Evolutionary conservation across 345 rosid species (phyloP), one percentile per base, ranked within the genome.

Genomic region (Salix dunnii): DNA sequence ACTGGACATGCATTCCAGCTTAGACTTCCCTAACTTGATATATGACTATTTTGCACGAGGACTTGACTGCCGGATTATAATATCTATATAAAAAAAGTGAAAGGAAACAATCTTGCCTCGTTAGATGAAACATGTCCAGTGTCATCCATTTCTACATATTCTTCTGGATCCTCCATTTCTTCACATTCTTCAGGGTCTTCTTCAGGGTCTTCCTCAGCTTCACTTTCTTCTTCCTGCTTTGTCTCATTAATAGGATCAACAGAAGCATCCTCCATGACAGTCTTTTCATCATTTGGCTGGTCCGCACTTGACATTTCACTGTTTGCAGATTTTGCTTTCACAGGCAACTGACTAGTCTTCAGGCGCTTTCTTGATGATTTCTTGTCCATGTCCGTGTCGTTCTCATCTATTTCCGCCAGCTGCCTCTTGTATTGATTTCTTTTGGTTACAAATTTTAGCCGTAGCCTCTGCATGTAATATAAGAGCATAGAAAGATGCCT

Each of bases 371-470:
- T 36, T 35, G 87, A 74, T 23, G 77, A 73, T 28, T 82, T 87
- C 70, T 78, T 85, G 61, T 82, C 88, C 49, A 76, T 84, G 69
- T 82, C 88, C 49, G 78, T 84, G 67, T 76, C 90, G 78, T 87
- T 90, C 73, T 68, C 83, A 51, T 68, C 77, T 53, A 61, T 77
- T 85, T 90, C 97, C 77, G 83, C 94, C 77, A 85, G 84, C 72
- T 81, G 90, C 87, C 98, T 88, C 85, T 94, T 96, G 21, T 86
- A 81, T 85, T 88, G 87, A 82, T 92, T 96, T 89, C 97, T 88
- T 84, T 87, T 89, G 28, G 73, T 78, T 80, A 90, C 78, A 84
- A 94, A 92, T 75, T 85, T 87, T 21, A 85, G 63, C 12, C 89
- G 95, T 58, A 92, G 81, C 85, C 87, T 96, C 98, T 96, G 75